Percentiles rank a stretch among this genome's conserved stretches.
Conservation (phyloP, 2,329 filamentous ascomycete genomes). For the Cladophialophora psammophila region DNA sequence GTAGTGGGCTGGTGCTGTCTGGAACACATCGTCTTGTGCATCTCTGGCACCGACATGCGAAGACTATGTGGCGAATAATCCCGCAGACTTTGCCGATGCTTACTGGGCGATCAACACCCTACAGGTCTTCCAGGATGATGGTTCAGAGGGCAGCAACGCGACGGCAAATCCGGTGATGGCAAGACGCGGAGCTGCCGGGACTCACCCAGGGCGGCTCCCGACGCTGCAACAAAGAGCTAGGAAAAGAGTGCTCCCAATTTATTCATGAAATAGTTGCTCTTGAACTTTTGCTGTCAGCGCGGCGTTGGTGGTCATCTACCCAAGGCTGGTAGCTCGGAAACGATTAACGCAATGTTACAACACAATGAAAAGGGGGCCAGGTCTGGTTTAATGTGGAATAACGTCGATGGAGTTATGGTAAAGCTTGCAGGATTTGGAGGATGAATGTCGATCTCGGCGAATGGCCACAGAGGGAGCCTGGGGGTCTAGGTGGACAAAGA, state of each 20-base stretch:
- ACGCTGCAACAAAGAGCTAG: constrained; percentile 14
- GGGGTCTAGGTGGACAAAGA: neutral
- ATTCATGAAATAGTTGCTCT: constrained; percentile 11
- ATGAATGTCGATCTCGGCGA: constrained; percentile 9
- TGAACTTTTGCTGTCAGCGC: constrained; percentile 11
- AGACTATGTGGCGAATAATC: constrained; percentile 73
- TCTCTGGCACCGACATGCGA: constrained; percentile 70
- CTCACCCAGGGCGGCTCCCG: neutral
- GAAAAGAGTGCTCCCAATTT: constrained; percentile 20
- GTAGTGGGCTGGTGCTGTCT: constrained; percentile 36
- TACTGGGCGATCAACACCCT: constrained; percentile 77
- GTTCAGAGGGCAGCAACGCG: constrained; percentile 9
- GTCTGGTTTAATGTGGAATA: neutral
- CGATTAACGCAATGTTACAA: neutral
- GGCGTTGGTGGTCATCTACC: constrained; percentile 46
- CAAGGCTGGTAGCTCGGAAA: neutral
- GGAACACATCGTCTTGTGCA: constrained; percentile 55
- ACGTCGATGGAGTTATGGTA: neutral
- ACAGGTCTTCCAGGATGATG: constrained; percentile 63
- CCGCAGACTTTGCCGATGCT: constrained; percentile 70
- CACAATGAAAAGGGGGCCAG: neutral
- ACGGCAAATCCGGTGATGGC: neutral
- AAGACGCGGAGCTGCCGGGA: constrained; percentile 13
- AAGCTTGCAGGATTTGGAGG: neutral
- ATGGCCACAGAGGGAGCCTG: neutral